Evolutionary conservation across 768 basidiomycete genomes (phyloP), one percentile per base, ranked within the genome.

Genomic region (Pleurotus sapidus): DNA sequence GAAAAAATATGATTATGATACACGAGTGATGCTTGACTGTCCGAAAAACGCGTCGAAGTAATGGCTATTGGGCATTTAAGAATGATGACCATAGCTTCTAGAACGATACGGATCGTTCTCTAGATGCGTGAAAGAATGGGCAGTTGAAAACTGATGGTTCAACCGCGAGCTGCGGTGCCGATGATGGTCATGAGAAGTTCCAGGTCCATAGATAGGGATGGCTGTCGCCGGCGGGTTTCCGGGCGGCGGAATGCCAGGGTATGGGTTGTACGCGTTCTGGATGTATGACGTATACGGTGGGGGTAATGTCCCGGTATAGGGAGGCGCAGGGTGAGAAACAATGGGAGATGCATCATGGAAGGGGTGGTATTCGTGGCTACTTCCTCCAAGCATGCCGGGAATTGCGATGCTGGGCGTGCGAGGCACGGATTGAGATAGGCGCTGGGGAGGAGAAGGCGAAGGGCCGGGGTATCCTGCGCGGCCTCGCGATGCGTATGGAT

Each of bases 81-180:
- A 54, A 39, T 42, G 51, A 54, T n/a, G 39, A 24, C 51, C 51
- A 37, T 54, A 42, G 51, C 51, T 54, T 54, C 51, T 54, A 23
- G 51, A 54, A 34, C 17, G 51, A 39, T 54, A 54, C 14, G 39
- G 51, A 23, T 54, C 24, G 51, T 54, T 54, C 51, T 54, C 51
- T 54, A 54, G 23, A 24, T 54, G 51, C 23, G 51, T 39, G 51
- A 54, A 54, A 39, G 51, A 39, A 24, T 18, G n/a, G 18, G 34
- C 8, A 39, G 37, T 15, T 4, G 51, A 17, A 17, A 54, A 24
- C 15, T 54, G 39, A n/a, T 54, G 51, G 38, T 39, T 54, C 51
- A 37, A 54, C 15, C 38, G 51, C 5, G 51, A 14, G n/a, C 51
- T 54, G 7, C 18, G 39, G 38, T 54, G 38, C 11, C 14, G 51